Conservation (phyloP, 2,329 filamentous ascomycete species). For the Botrytis elliptica region DNA sequence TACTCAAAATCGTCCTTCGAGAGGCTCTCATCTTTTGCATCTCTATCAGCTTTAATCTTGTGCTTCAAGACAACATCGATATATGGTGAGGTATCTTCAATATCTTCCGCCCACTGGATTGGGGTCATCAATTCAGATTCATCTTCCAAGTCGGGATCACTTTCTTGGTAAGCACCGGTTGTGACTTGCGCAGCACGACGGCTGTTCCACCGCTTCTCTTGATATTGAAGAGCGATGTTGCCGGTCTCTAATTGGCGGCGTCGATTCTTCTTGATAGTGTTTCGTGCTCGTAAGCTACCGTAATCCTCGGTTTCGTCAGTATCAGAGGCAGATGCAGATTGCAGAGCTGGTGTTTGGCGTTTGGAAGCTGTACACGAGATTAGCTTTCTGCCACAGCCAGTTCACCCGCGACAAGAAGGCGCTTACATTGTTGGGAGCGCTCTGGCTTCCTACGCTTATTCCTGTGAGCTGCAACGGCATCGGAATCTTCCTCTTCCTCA, state of each 20-base stretch:
- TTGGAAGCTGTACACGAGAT: slow-evolving; percentile 53
- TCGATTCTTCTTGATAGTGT: slow-evolving; percentile 72
- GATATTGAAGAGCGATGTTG: slow-evolving; percentile 63
- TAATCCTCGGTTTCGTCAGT: slow-evolving; percentile 74
- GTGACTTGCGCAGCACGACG: slow-evolving; percentile 75
- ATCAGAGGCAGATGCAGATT: slow-evolving; percentile 61
- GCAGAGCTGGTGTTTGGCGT: slow-evolving; percentile 54
- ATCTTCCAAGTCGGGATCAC: slow-evolving; percentile 62
- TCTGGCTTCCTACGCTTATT: slow-evolving; percentile 68
- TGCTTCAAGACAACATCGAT: slow-evolving; percentile 92
- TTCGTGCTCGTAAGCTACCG: slow-evolving; percentile 70
- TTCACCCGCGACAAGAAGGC: slow-evolving; percentile 19
- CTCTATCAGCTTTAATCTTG: slow-evolving; percentile 67
- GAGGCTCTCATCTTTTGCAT: slow-evolving; percentile 54
- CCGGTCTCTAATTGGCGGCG: slow-evolving; percentile 68
- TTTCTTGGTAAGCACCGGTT: slow-evolving; percentile 63
- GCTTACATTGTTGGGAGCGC: slow-evolving; percentile 62
- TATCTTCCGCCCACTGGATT: slow-evolving; percentile 66
- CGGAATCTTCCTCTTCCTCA: slow-evolving; percentile 64
- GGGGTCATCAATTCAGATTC: slow-evolving; percentile 64
- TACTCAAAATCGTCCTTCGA: slow-evolving; percentile 80
- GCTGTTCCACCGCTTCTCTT: slow-evolving; percentile 89
- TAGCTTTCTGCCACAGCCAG: slow-evolving; percentile 27
- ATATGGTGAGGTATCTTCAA: slow-evolving; percentile 76
- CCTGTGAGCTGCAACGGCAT: slow-evolving; percentile 59